phyloP scores from a whole-genome alignment of 2,329 filamentous ascomycete genomes.

The Byssochlamys sp. region DNA sequence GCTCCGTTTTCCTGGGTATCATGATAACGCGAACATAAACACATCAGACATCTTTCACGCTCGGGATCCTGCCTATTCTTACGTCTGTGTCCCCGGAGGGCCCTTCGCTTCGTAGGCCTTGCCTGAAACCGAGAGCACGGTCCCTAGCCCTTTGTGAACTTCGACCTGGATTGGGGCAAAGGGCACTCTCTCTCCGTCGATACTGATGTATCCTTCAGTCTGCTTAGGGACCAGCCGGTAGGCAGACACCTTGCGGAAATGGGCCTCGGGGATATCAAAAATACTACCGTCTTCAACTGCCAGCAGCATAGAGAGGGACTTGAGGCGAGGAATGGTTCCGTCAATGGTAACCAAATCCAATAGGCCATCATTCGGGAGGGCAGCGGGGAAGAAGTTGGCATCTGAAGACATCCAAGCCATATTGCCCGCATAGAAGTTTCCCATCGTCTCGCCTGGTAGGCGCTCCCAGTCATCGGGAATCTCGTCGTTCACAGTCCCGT shows the following conservation, averaged over 20 bases:
- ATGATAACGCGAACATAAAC: not conserved
- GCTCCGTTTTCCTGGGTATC: not conserved
- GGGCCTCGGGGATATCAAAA: slow-evolving; percentile 68
- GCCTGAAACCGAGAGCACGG: slow-evolving; percentile 68
- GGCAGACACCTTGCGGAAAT: slow-evolving; percentile 75
- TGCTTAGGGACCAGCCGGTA: slow-evolving; percentile 73
- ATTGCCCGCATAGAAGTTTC: slow-evolving; percentile 90
- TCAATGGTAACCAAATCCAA: slow-evolving; percentile 76
- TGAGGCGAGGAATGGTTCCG: slow-evolving; percentile 60
- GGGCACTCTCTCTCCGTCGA: slow-evolving; percentile 80
- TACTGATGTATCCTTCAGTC: slow-evolving; percentile 74
- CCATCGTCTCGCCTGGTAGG: slow-evolving; percentile 64
- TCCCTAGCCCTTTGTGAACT: slow-evolving; percentile 70
- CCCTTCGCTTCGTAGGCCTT: slow-evolving; percentile 57
- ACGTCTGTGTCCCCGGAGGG: slow-evolving; percentile 7
- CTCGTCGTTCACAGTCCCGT: slow-evolving; percentile 68
- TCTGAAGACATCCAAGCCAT: slow-evolving; percentile 87
- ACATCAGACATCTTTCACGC: not conserved
- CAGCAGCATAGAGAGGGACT: slow-evolving; percentile 59
- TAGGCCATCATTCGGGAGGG: slow-evolving; percentile 71
- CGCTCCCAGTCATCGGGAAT: slow-evolving; percentile 70
- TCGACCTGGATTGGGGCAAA: slow-evolving; percentile 89
- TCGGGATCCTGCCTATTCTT: not conserved
- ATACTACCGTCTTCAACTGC: slow-evolving; percentile 64
- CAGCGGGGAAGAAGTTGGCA: slow-evolving; percentile 70